Conservation (phyloP, 2,329 filamentous ascomycete species). For the Stagonosporopsis vannaccii region DNA sequence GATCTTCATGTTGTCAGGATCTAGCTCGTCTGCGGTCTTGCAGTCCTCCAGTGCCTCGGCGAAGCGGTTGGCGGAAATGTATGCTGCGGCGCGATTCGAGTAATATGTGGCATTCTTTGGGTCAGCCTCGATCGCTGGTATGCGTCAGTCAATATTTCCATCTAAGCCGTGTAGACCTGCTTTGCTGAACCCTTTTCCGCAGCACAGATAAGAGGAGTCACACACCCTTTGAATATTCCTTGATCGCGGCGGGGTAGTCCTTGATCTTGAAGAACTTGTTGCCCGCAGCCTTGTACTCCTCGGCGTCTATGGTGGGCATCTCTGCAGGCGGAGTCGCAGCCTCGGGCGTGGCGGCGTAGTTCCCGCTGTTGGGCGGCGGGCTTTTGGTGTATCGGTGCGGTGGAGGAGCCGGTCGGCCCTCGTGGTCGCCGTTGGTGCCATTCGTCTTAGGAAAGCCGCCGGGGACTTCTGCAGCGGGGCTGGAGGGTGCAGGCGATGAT, state of each 20-base stretch:
- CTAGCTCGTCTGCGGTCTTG: constrained; percentile 79
- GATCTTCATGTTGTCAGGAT: constrained; percentile 87
- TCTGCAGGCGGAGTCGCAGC: constrained; percentile 50
- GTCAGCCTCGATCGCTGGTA: constrained; percentile 82
- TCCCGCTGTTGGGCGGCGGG: constrained; percentile 54
- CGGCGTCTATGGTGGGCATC: constrained; percentile 74
- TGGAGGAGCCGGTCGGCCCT: constrained; percentile 68
- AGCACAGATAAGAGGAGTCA: constrained; percentile 9
- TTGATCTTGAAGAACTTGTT: constrained; percentile 98
- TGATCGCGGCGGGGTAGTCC: constrained; percentile 85
- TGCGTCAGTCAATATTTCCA: constrained; percentile 28
- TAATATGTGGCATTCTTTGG: constrained; percentile 88
- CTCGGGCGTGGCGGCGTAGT: constrained; percentile 48
- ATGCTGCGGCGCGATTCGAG: constrained; percentile 92
- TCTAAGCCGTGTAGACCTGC: neutral
- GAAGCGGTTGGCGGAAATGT: constrained; percentile 86
- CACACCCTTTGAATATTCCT: constrained; percentile 93
- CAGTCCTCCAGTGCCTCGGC: constrained; percentile 85
- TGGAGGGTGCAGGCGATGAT: constrained; percentile 49
- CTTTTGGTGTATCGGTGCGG: constrained; percentile 68
- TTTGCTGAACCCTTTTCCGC: neutral
- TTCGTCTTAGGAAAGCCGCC: constrained; percentile 51
- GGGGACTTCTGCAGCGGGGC: constrained; percentile 56
- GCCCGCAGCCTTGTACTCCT: constrained; percentile 88
- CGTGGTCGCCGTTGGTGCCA: constrained; percentile 57